A percentile compares a stretch with the other conserved stretches of the same genome.
These are phyloP conservation scores for Pterocarpus macrocarpus DNA, from an alignment of 306 rosid species.

Conservation along the genomic window DNA sequence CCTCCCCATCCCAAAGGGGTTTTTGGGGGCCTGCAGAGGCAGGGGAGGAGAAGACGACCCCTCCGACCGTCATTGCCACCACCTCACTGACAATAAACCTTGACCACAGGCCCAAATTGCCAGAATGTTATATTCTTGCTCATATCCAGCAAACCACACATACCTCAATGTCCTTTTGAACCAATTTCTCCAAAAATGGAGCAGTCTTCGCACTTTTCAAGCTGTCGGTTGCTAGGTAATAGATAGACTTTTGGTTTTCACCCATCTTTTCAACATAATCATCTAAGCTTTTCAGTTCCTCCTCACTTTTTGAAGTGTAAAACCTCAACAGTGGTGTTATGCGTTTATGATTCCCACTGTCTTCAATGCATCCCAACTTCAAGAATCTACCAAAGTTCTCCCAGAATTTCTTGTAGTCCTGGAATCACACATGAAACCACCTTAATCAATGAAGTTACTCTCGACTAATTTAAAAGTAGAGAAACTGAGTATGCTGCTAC, in stretches of 20 bases:
- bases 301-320: constrained; percentile 92
- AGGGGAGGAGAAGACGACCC: not conserved
- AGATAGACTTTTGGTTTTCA: constrained; percentile 92
- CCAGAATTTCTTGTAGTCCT: constrained; percentile 99
- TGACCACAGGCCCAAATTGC: not conserved
- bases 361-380: constrained; percentile 93
- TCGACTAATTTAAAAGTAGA: constrained; percentile 17
- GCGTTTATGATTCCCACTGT: constrained; percentile 97
- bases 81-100: not conserved
- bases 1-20: no score
- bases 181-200: constrained; percentile 92
- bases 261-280: constrained; percentile 95
- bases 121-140: not conserved
- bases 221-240: constrained; percentile 96
- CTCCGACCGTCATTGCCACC: not conserved
- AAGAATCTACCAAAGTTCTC: constrained; percentile 97
- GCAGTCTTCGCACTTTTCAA: constrained; percentile 96
- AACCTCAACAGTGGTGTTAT: constrained; percentile 90
- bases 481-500: constrained; percentile 28
- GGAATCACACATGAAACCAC: constrained; percentile 41
- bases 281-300: constrained; percentile 87
- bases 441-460: constrained; percentile 35
- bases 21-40: no score
- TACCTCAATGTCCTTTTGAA: constrained; percentile 97
- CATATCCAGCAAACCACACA: constrained; percentile 12